Percentiles rank a stretch among this genome's conserved stretches.
Conservation (phyloP, 1,139 yeast genomes). For the Wickerhamomyces sp. region DNA sequence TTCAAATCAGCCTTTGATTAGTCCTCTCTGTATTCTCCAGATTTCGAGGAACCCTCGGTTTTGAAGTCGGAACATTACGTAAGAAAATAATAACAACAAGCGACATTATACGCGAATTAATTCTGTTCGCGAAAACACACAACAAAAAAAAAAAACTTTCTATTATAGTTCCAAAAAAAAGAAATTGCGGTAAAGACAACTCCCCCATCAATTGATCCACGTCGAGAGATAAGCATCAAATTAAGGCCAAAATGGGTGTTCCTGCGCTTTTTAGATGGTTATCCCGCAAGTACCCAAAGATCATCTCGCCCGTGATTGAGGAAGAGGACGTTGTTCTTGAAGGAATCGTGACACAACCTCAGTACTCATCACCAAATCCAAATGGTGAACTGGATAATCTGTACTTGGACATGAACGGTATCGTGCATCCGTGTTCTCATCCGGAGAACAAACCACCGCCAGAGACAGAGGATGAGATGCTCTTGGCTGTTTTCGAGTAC, state of each 20-base stretch:
- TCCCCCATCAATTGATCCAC: background rate
- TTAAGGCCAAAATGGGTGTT: constrained; percentile 79
- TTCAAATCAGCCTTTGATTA: no score
- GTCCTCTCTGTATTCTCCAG: no score
- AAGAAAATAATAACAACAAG: no score
- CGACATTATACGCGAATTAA: no score
- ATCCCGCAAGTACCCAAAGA: constrained; percentile 88
- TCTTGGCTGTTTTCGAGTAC: constrained; percentile 81
- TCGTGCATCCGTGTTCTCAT: constrained; percentile 96
- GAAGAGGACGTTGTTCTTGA: constrained; percentile 55
- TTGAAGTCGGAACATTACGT: no score
- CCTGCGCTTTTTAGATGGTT: constrained; percentile 98
- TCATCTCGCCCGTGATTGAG: constrained; percentile 84
- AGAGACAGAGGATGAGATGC: constrained; percentile 92
- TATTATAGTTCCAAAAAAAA: background rate
- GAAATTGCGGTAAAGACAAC: no score
- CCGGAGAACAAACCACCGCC: constrained; percentile 95
- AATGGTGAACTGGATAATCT: constrained; percentile 93
- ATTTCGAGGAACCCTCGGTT: no score
- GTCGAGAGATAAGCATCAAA: background rate
- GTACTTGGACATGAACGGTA: constrained; percentile 94
- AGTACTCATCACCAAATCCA: constrained; percentile 75
- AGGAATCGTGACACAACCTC: constrained; percentile 58
- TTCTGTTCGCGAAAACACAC: no score
- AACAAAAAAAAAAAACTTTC: constrained; percentile 1